Base-by-base conservation (phyloP, 2,329 filamentous ascomycete species). In the Dactylonectria macrodidyma region DNA sequence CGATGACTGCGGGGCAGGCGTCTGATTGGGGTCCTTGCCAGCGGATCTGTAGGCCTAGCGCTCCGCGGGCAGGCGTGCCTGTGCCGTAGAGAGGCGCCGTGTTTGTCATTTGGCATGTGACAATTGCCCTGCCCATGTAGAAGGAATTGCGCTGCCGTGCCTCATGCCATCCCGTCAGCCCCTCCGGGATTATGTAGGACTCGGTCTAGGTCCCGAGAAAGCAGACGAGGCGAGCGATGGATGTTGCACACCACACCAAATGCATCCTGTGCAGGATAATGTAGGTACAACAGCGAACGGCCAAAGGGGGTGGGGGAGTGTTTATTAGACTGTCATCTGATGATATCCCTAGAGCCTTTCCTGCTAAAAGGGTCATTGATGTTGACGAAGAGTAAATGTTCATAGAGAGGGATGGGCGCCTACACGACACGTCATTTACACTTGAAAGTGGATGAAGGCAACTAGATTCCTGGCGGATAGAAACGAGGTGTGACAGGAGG, bases 131-230 rank as follows among this genome's bases (percentile, higher is more conserved):
- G n/a, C 12, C 19, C 26, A 19, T 10, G 47, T 11, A 14, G 34
- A 8, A 60, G 58, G 33, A 60, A 51, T 51, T 30, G 36, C 19
- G 34, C 19, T n/a, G 14, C n/a, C 16, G 11, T 54, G 51, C 60
- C 52, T 58, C 52, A 52, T 63, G 52, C 52, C 52, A 55, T 50
- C 54, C 30, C 38, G 41, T 46, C 38, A 61, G n/a, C 26, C 59
- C 52, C 34, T 54, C 44, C 34, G 5, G 33, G 46, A 48, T 62
- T 62, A 33, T 41, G 44, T 56, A 41, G 59, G 38, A 30, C 30
- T 19, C 26, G 44, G 30, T 55, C 51, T 19, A 56, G 50, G 11
- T 36, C 5, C 59, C 34, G 22, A 33, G 52, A 22, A 24, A 24
- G 24, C 22, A 52, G 52, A 7, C 34, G 52, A 24, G n/a, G 24